Conservation (phyloP, 306 rosid species). For the Pterocarpus santalinus region DNA sequence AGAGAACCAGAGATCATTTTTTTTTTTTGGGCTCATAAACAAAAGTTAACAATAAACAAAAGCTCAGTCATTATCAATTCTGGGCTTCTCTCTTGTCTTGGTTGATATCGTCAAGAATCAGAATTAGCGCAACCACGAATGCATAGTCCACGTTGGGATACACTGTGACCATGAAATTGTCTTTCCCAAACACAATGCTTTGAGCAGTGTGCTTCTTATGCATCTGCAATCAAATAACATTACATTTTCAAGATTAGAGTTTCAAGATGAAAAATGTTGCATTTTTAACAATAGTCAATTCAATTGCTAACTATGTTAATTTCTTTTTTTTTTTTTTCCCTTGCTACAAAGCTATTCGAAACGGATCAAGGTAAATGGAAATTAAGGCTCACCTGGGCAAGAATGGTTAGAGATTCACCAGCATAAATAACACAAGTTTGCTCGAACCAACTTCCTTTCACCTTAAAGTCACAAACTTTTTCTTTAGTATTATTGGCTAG, state of each 20-base stretch:
- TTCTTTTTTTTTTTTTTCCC: background rate
- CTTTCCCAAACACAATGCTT: slow-evolving; percentile 53
- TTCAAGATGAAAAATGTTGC: background rate
- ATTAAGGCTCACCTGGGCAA: slow-evolving; percentile 47
- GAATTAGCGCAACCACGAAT: slow-evolving; percentile 55
- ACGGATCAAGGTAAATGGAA: background rate
- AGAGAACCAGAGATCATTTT: background rate
- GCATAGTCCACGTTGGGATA: slow-evolving; percentile 60
- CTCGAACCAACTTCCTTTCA: slow-evolving; percentile 68
- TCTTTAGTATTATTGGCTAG: slow-evolving; percentile 62
- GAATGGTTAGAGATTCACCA: slow-evolving; percentile 53
- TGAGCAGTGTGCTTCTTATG: slow-evolving; percentile 50
- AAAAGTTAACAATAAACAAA: background rate
- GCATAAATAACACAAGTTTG: slow-evolving; percentile 62
- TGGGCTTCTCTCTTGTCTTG: slow-evolving; percentile 11
- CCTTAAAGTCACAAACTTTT: slow-evolving; percentile 59
- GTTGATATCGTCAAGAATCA: slow-evolving; percentile 59
- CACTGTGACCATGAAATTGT: slow-evolving; percentile 57
- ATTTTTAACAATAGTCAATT: background rate
- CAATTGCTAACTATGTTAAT: background rate
- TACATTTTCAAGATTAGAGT: slow-evolving; percentile 4
- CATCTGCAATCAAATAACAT: slow-evolving; percentile 55
- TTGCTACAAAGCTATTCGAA: background rate
- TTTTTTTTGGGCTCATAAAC: background rate
- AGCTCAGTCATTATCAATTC: background rate